Percentiles rank a stretch among this genome's conserved stretches.
Evolutionary conservation across 306 rosid genomes (phyloP).

Genomic region (Ormosia emarginata): DNA sequence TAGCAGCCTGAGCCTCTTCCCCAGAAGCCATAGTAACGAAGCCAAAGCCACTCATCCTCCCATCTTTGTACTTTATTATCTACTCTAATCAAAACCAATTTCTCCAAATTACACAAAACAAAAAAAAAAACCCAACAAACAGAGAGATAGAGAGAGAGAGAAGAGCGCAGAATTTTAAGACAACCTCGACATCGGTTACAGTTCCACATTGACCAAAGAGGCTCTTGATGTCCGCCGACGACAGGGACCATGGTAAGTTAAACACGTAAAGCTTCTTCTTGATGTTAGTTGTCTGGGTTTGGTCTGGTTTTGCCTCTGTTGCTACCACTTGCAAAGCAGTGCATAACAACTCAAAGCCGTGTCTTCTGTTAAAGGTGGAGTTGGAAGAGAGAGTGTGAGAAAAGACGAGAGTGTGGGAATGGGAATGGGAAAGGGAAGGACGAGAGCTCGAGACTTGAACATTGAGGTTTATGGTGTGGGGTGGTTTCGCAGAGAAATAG

Average conservation of each 20-base stretch:
- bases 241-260: constrained; percentile 73
- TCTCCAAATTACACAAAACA: background rate
- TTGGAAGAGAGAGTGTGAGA: background rate
- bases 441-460: background rate
- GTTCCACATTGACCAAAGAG: constrained; percentile 73
- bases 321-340: constrained; percentile 51
- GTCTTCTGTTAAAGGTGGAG: constrained; percentile 18
- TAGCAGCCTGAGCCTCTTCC: constrained; percentile 71
- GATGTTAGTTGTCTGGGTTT: constrained; percentile 17
- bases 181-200: constrained; percentile 70
- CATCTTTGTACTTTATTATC: constrained; percentile 70
- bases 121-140: background rate
- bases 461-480: constrained; percentile 24
- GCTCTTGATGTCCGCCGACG: constrained; percentile 50
- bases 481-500: constrained; percentile 18
- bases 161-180: background rate
- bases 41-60: constrained; percentile 68
- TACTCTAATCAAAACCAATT: constrained; percentile 33
- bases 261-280: constrained; percentile 62
- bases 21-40: constrained; percentile 76
- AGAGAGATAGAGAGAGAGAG: background rate
- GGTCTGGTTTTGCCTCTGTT: constrained; percentile 31
- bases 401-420: constrained; percentile 22
- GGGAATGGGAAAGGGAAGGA: background rate
- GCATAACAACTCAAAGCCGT: constrained; percentile 27